These are phyloP conservation scores for Kuraishia piskuri DNA, from an alignment of 805 yeast genomes.

Conservation along the genomic window DNA sequence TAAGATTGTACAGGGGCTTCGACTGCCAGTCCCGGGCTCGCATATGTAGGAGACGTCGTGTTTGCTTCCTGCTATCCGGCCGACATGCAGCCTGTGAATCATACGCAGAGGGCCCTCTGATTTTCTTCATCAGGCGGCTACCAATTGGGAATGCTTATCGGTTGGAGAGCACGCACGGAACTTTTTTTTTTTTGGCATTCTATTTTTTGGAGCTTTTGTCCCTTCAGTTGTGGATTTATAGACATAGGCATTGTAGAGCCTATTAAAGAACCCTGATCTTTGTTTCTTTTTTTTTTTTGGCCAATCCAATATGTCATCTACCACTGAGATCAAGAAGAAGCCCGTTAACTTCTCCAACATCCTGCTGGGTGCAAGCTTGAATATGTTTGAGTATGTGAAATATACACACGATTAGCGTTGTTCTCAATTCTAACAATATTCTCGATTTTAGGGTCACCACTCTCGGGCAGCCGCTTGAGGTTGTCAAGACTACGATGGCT, in stretches of 20 bases:
- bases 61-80: background rate
- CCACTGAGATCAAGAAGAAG: constrained; percentile 54
- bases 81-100: background rate
- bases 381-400: constrained; percentile 58
- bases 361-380: constrained; percentile 86
- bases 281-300: too few species aligned
- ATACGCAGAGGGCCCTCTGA: background rate
- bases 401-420: background rate
- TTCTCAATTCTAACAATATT: background rate
- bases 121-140: background rate
- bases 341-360: constrained; percentile 85
- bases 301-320: background rate
- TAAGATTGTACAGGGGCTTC: background rate
- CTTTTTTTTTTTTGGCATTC: too few species aligned
- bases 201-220: too few species aligned
- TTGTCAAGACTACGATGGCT: constrained; percentile 95
- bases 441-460: constrained; percentile 53
- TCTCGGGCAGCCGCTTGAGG: constrained; percentile 95
- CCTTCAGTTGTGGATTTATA: background rate
- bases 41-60: background rate
- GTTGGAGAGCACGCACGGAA: background rate
- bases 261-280: too few species aligned
- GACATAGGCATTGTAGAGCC: background rate
- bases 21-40: background rate
- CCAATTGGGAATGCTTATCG: background rate